These are phyloP conservation scores for Aspergillus caelatus DNA, from an alignment of 2,329 filamentous ascomycete genomes.

Conservation along the genomic window DNA sequence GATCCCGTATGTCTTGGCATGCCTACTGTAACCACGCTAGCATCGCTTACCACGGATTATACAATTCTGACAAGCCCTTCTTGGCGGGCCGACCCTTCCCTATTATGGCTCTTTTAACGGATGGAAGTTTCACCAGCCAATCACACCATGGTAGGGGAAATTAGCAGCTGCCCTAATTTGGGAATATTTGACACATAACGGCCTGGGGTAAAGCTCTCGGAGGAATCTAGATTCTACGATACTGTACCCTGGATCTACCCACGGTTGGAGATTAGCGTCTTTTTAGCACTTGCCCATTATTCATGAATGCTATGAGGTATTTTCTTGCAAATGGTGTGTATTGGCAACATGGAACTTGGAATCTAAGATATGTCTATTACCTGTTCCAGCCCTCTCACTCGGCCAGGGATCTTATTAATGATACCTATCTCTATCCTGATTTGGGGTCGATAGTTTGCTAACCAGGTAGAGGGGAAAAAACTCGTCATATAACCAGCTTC, in stretches of 20 bases:
- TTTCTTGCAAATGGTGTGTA: background rate
- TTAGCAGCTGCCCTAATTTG: background rate
- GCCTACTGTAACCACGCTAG: background rate
- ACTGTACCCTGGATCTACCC: background rate
- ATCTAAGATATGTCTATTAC: too few relatives aligned
- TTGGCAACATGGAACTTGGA: accelerated
- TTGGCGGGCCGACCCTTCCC: background rate
- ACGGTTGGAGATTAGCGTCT: background rate
- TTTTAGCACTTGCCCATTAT: background rate
- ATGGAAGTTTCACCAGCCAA: background rate
- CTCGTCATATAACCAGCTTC: too few relatives aligned
- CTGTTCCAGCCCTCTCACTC: too few relatives aligned
- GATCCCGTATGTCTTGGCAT: background rate
- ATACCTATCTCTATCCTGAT: too few relatives aligned
- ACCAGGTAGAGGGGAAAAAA: too few relatives aligned
- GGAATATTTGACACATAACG: background rate
- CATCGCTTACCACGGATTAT: background rate
- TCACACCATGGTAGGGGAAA: background rate
- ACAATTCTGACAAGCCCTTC: background rate
- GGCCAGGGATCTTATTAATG: too few relatives aligned
- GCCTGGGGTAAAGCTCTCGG: background rate
- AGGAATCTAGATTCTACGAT: background rate
- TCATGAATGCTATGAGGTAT: background rate
- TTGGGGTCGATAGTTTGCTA: too few relatives aligned
- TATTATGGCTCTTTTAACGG: background rate